phyloP scores from a whole-genome alignment of 495 filamentous ascomycete species.

The Ramalina intermedia region DNA sequence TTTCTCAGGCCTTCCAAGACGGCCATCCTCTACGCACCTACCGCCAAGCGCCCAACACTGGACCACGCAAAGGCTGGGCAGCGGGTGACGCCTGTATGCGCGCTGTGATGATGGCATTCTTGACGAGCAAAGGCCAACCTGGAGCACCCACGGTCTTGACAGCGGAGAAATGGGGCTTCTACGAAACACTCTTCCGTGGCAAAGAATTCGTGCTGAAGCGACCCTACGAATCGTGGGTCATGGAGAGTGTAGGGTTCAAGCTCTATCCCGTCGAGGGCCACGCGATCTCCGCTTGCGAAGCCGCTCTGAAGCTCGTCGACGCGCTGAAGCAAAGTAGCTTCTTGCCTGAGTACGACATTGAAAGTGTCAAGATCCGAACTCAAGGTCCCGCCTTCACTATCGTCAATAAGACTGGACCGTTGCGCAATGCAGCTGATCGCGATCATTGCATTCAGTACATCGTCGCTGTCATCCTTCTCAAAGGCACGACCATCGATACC shows the following conservation, averaged over 20 bases:
- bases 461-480: conserved; percentile 24
- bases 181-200: conserved; percentile 15
- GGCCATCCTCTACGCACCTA: conserved; percentile 25
- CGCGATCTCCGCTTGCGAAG: conserved; percentile 24
- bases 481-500: conserved; percentile 19
- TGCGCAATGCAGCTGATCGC: conserved; percentile 30
- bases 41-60: conserved; percentile 23
- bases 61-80: conserved; percentile 33
- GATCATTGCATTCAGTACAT: conserved; percentile 33
- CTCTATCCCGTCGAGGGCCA: conserved; percentile 26
- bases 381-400: conserved; percentile 26
- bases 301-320: conserved; percentile 14
- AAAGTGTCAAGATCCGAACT: conserved; percentile 23
- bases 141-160: conserved; percentile 23
- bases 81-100: conserved; percentile 30
- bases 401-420: conserved; percentile 25
- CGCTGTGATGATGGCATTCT: conserved; percentile 28
- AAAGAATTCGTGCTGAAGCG: conserved; percentile 14
- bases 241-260: conserved; percentile 28
- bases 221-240: conserved; percentile 20
- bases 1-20: conserved; percentile 30
- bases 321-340: too few species aligned
- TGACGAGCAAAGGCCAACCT: conserved; percentile 21
- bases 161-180: conserved; percentile 25
- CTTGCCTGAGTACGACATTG: conserved; percentile 11